phyloP scores from a whole-genome alignment of 2,329 filamentous ascomycete species.

The Arthrobotrys entomopaga region DNA sequence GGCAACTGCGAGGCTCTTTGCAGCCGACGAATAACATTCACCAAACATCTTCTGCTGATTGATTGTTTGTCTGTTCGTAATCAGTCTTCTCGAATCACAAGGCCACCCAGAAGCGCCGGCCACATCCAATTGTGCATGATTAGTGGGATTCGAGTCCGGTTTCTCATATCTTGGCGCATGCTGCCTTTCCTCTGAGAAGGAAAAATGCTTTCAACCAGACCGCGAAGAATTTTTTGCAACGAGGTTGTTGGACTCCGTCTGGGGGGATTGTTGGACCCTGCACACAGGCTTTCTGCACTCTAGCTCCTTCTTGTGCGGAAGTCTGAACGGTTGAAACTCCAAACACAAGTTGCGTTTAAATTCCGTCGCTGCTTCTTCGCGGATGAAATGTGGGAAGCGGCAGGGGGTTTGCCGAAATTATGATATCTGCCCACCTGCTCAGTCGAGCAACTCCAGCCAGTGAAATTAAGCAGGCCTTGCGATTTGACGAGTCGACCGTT shows the following conservation, averaged over 20 bases:
- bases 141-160: conserved; percentile 28
- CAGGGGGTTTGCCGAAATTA: conserved; percentile 53
- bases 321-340: conserved; percentile 10
- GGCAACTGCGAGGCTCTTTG: conserved; percentile 7
- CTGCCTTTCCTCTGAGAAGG: conserved; percentile 4
- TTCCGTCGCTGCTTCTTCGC: conserved; percentile 46
- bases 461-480: conserved; percentile 45
- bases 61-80: conserved; percentile 29
- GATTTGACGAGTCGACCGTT: conserved; percentile 20
- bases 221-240: conserved; percentile 15
- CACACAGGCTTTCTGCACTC: conserved; percentile 4
- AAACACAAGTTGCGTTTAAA: conserved; percentile 55
- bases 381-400: conserved; percentile 40
- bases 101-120: conserved; percentile 50
- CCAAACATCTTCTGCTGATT: conserved; percentile 10
- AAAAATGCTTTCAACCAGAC: not conserved
- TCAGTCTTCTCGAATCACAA: conserved; percentile 39
- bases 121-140: conserved; percentile 32
- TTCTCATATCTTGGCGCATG: conserved; percentile 28
- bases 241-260: too few relatives aligned
- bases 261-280: conserved; percentile 16
- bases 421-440: conserved; percentile 44
- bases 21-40: conserved; percentile 34
- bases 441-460: conserved; percentile 50
- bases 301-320: not conserved